Base-by-base conservation (phyloP, 2,329 filamentous ascomycete species). In the Ophiostoma australiae region DNA sequence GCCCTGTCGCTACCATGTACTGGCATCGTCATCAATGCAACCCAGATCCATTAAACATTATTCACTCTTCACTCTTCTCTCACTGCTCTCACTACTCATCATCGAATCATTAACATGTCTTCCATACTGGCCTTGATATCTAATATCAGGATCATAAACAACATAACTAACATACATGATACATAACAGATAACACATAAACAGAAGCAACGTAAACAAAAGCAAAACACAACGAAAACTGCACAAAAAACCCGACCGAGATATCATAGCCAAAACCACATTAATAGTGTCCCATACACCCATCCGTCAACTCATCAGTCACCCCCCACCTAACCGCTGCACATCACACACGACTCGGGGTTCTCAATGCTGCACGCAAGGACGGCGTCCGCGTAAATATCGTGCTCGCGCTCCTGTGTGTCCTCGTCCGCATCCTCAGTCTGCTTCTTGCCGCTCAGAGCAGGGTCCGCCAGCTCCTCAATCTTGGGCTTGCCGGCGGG, bases 311-410 rank as follows among this genome's bases (percentile, higher is more conserved):
- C 31, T n/a, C 23, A 23, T n/a, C 15, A 48, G 17, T 20, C 44
- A 48, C 4, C 10, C 10, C 13, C 44, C 67, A 27, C 77, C 80
- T 87, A 98, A 84, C 94, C 94, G 82, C 92, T 96, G 89, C 95
- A 99, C 95, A 99, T 98, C 75, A 97, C 80, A 80, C 95, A 99
- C 67, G 90, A 86, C 80, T 99, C 95, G 76, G 91, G 93, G 84
- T 98, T 97, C 79, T 98, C 94, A 80, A 99, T 98, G 82, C 94
- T 97, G 85, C 95, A 99, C 77, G 90, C 88, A 79, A 99, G 84
- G 20, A 92, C 94, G 72, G 94, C 92, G 76, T 98, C 92, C 0
- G 94, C 94, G 81, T 97, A 99, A 76, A 99, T 99, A 79, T 99
- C 94, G 69, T 88, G 88, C 80, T 97, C 94, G 13, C 91, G 87